These are phyloP conservation scores for Colletotrichum truncatum DNA, from an alignment of 2,329 filamentous ascomycete genomes.

Conservation along the genomic window DNA sequence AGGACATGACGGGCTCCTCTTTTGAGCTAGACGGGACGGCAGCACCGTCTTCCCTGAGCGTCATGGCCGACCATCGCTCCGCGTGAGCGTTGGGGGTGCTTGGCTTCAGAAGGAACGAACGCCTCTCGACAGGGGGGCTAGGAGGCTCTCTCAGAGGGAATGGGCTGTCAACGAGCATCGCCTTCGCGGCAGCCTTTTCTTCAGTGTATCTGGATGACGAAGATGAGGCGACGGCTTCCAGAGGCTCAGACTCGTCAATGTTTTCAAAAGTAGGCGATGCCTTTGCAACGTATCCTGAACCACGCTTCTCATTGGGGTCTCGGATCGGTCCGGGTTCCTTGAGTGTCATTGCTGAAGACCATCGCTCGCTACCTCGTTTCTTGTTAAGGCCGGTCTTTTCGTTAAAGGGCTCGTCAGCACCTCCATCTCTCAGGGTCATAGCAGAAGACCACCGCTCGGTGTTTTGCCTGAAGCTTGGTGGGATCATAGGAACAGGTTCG, in stretches of 20 bases:
- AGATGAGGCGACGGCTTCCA: constrained; percentile 1
- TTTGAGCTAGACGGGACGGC: not conserved
- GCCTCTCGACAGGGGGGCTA: not conserved
- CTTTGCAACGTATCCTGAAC: constrained; percentile 8
- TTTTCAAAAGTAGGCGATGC: constrained; percentile 19
- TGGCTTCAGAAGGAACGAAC: constrained; percentile 25
- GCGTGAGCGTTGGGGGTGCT: constrained; percentile 8
- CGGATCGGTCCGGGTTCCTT: constrained; percentile 10
- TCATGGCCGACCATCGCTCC: constrained; percentile 26
- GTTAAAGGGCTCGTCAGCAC: constrained; percentile 9
- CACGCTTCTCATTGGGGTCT: constrained; percentile 16
- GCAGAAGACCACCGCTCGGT: constrained; percentile 27
- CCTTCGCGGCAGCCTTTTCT: constrained; percentile 8
- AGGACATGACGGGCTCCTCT: constrained; percentile 5
- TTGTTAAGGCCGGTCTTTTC: constrained; percentile 18
- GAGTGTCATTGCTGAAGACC: constrained; percentile 23
- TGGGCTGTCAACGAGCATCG: constrained; percentile 15
- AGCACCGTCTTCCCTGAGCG: constrained; percentile 7
- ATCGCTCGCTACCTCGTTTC: constrained; percentile 25
- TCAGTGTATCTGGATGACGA: constrained; percentile 19
- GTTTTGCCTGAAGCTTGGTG: constrained; percentile 23
- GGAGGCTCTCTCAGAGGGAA: constrained; percentile 17
- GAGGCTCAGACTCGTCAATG: constrained; percentile 15
- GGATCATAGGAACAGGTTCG: constrained; percentile 24
- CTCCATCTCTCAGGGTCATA: constrained; percentile 21